A percentile compares a stretch with the other conserved stretches of the same genome.
Evolutionary conservation across 306 rosid species (phyloP).

Genomic region (Lathyrus aphaca): DNA sequence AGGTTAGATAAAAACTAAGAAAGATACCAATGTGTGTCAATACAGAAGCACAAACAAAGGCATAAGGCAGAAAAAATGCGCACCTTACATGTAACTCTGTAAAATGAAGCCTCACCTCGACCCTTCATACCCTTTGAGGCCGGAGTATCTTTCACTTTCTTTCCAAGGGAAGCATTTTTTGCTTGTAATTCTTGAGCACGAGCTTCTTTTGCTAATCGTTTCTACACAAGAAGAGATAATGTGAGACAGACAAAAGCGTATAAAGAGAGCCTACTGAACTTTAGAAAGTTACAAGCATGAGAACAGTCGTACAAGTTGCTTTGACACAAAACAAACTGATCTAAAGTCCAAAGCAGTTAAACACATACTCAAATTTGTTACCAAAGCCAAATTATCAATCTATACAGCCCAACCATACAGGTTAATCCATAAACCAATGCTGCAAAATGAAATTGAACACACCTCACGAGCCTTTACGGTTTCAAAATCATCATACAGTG

Average conservation of each 20-base stretch:
- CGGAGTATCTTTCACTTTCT: conserved; percentile 71
- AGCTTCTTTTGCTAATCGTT: conserved; percentile 85
- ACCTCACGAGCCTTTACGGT: conserved; percentile 94
- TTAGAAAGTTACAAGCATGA: not conserved
- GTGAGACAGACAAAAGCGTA: conserved; percentile 26
- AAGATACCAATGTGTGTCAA: conserved; percentile 22
- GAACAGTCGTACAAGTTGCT: not conserved
- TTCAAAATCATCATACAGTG: conserved; percentile 83
- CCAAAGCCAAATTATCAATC: conserved; percentile 18
- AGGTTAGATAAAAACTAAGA: conserved; percentile 14
- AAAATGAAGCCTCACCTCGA: conserved; percentile 94
- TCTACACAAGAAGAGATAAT: conserved; percentile 48
- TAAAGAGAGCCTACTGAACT: conserved; percentile 10
- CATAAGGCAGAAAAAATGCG: conserved; percentile 33
- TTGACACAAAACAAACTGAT: not conserved
- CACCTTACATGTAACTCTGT: conserved; percentile 94
- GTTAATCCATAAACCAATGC: conserved; percentile 2
- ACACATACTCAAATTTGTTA: not conserved
- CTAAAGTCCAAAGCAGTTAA: not conserved
- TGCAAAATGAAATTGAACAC: conserved; percentile 33
- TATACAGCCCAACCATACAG: conserved; percentile 11
- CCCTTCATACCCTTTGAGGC: conserved; percentile 70
- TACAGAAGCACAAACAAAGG: conserved; percentile 36
- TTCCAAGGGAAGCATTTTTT: conserved; percentile 79
- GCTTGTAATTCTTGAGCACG: conserved; percentile 84